A percentile compares a stretch with the other conserved stretches of the same genome.
These are phyloP conservation scores for Maudiozyma saulgeensis DNA, from an alignment of 805 yeast species.

Conservation along the genomic window DNA sequence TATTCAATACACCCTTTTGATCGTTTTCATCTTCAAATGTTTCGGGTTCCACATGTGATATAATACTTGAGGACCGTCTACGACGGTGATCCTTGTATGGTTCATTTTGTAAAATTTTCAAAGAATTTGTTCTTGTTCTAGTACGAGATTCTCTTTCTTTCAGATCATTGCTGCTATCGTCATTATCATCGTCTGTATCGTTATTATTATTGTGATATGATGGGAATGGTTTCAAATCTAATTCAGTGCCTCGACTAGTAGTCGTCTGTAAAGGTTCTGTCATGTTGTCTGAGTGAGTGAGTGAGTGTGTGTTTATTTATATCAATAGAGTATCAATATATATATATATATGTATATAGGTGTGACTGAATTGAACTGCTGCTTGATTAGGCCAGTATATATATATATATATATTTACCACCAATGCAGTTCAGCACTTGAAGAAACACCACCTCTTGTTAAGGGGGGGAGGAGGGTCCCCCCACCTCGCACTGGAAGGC, in stretches of 20 bases:
- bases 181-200: neutral
- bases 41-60: conserved; percentile 90
- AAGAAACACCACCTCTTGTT: too few species aligned
- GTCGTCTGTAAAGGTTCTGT: neutral
- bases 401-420: too few species aligned
- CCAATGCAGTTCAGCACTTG: too few species aligned
- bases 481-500: too few species aligned
- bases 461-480: too few species aligned
- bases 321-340: too few species aligned
- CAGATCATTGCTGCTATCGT: neutral
- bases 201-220: conserved; percentile 11
- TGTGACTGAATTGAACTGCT: too few species aligned
- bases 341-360: too few species aligned
- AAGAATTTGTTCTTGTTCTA: conserved; percentile 8
- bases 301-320: too few species aligned
- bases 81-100: conserved; percentile 34
- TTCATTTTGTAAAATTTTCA: conserved; percentile 11
- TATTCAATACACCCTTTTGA: conserved; percentile 77
- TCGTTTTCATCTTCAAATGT: conserved; percentile 85
- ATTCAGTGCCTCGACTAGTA: neutral
- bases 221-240: conserved; percentile 23
- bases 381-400: too few species aligned
- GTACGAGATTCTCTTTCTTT: conserved; percentile 2
- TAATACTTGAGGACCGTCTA: conserved; percentile 79
- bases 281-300: neutral